Conservation (phyloP, 75 land plant genomes). For the Adiantum capillusveneris region DNA sequence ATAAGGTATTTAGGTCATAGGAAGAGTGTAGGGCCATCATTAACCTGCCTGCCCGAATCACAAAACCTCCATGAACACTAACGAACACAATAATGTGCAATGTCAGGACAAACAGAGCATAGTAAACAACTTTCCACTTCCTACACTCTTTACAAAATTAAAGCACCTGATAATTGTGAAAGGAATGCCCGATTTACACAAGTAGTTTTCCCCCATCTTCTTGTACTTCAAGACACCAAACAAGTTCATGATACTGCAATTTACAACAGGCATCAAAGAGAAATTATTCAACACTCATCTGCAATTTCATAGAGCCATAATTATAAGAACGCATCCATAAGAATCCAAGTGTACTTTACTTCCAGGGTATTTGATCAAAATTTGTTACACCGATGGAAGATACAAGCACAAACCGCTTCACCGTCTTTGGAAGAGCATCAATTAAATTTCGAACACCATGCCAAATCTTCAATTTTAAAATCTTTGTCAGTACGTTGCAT, state of each 20-base stretch:
- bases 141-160: neutral
- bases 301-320: too few species aligned
- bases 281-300: too few species aligned
- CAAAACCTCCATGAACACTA: too few species aligned
- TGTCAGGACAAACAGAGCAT: too few species aligned
- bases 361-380: slow-evolving; percentile 79
- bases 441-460: slow-evolving; percentile 83
- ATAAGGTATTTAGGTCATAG: slow-evolving; percentile 90
- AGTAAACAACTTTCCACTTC: too few species aligned
- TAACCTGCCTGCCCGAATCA: slow-evolving; percentile 86
- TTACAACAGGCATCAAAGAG: too few species aligned
- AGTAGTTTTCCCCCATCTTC: slow-evolving; percentile 91
- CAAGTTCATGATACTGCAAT: slow-evolving; percentile 83
- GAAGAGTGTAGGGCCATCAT: slow-evolving; percentile 95
- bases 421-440: slow-evolving; percentile 43
- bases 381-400: slow-evolving; percentile 96
- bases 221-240: slow-evolving; percentile 95
- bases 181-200: slow-evolving; percentile 69
- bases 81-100: too few species aligned
- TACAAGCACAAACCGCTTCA: slow-evolving; percentile 77
- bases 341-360: too few species aligned
- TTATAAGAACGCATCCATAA: too few species aligned
- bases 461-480: slow-evolving; percentile 56
- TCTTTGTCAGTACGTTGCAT: too few species aligned
- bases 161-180: slow-evolving; percentile 95